These are phyloP conservation scores for Micromonas commoda DNA, from an alignment of 139 green algal genomes.

Conservation along the genomic window DNA sequence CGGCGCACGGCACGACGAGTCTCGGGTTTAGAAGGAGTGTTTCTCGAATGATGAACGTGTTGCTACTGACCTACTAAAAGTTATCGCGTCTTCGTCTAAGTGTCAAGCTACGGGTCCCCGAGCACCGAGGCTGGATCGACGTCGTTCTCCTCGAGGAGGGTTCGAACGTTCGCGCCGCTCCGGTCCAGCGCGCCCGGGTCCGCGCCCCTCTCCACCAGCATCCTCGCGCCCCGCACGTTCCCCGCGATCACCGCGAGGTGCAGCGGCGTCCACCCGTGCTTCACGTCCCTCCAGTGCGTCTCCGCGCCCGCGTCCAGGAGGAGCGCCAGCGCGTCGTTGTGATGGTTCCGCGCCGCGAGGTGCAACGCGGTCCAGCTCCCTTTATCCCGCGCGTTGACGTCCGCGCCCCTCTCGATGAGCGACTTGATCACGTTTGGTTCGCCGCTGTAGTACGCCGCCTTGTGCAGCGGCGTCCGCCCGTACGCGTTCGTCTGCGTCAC, in stretches of 20 bases:
- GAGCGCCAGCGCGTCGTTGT: not conserved
- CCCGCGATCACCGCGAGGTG: slow-evolving; percentile 14
- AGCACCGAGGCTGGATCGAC: not conserved
- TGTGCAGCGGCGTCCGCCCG: not conserved
- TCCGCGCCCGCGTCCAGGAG: slow-evolving; percentile 2
- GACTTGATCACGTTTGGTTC: not conserved
- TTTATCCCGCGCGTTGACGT: slow-evolving; percentile 1
- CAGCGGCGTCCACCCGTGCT: slow-evolving; percentile 14
- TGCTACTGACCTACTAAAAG: too few relatives aligned
- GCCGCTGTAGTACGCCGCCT: slow-evolving; percentile 46
- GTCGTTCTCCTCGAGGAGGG: not conserved
- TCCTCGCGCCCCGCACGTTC: not conserved
- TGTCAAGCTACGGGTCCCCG: too few relatives aligned
- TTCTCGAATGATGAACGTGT: too few relatives aligned
- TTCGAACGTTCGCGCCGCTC: not conserved
- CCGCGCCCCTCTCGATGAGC: not conserved
- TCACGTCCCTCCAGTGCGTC: not conserved
- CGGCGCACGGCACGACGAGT: too few relatives aligned
- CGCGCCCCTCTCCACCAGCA: not conserved
- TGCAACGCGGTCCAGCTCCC: not conserved
- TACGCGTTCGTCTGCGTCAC: slow-evolving; percentile 5
- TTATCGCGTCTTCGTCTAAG: too few relatives aligned
- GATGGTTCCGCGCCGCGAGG: not conserved
- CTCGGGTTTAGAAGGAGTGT: too few relatives aligned
- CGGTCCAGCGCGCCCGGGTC: not conserved